A percentile compares a stretch with the other conserved stretches of the same genome.
Conservation (phyloP, 352 stramenopile genomes). For the Peronospora belbahrii region DNA sequence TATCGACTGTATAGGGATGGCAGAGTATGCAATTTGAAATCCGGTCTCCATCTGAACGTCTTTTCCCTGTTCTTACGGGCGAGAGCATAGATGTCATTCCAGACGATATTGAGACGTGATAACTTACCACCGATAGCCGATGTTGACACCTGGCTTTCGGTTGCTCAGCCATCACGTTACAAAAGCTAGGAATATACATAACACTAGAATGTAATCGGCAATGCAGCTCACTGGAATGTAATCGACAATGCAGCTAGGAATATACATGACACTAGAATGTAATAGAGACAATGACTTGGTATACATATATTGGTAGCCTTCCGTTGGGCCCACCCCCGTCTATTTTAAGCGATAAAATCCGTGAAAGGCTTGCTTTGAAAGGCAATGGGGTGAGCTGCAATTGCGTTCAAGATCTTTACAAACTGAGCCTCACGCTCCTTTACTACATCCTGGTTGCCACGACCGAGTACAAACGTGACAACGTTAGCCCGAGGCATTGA, state of each 20-base stretch:
- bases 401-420: slow-evolving; percentile 55
- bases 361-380: slow-evolving; percentile 38
- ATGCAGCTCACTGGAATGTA: no score
- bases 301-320: slow-evolving; percentile 4
- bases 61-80: slow-evolving; percentile 7
- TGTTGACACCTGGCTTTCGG: neutral
- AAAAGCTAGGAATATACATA: neutral
- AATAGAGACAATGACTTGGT: neutral
- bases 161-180: neutral
- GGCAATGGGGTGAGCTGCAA: slow-evolving; percentile 43
- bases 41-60: slow-evolving; percentile 13
- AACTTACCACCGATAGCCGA: no score
- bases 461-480: slow-evolving; percentile 36
- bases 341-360: slow-evolving; percentile 36
- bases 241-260: neutral
- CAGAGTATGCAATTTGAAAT: slow-evolving; percentile 5
- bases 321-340: slow-evolving; percentile 3
- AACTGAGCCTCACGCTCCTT: slow-evolving; percentile 57
- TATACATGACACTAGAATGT: neutral
- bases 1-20: neutral
- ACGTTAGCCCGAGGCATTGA: slow-evolving; percentile 38
- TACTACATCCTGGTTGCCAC: slow-evolving; percentile 41
- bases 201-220: neutral
- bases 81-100: slow-evolving; percentile 3
- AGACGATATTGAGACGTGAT: slow-evolving; percentile 6